Conservation (phyloP, 2,329 filamentous ascomycete species). For the Xylariaceae sp. region DNA sequence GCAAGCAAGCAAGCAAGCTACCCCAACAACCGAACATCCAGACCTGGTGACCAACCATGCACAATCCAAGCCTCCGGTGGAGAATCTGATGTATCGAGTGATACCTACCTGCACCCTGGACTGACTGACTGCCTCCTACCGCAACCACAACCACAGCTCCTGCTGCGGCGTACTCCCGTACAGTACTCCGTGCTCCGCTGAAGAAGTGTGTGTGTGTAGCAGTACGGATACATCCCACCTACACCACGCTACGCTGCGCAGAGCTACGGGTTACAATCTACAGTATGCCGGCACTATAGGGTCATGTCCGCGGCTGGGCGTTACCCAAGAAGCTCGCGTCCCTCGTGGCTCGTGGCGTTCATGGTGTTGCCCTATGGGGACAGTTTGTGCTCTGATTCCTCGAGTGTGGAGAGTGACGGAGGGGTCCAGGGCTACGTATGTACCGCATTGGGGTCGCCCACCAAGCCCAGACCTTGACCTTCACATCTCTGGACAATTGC, state of each 20-base stretch:
- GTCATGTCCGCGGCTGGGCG: constrained; percentile 11
- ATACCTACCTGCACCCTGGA: neutral
- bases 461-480: constrained; percentile 20
- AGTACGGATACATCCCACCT: neutral
- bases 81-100: constrained; percentile 7
- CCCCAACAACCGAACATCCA: constrained; percentile 13
- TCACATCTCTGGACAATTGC: constrained; percentile 14
- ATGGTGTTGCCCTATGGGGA: constrained; percentile 15
- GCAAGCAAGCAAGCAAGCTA: constrained; percentile 1
- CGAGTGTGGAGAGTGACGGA: constrained; percentile 11
- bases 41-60: constrained; percentile 17
- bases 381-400: constrained; percentile 5
- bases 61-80: constrained; percentile 11
- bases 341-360: constrained; percentile 11
- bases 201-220: constrained; percentile 1
- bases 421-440: constrained; percentile 3
- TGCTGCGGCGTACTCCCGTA: neutral
- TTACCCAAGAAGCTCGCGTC: constrained; percentile 8
- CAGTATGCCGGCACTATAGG: constrained; percentile 13
- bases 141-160: neutral
- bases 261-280: neutral
- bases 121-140: neutral
- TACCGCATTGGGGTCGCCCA: constrained; percentile 13
- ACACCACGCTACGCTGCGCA: too few species aligned
- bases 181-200: too few species aligned